Evolutionary conservation across 2,329 filamentous ascomycete species (phyloP), one percentile per base, ranked within the genome.

Genomic region (Hypoxylon sp.): DNA sequence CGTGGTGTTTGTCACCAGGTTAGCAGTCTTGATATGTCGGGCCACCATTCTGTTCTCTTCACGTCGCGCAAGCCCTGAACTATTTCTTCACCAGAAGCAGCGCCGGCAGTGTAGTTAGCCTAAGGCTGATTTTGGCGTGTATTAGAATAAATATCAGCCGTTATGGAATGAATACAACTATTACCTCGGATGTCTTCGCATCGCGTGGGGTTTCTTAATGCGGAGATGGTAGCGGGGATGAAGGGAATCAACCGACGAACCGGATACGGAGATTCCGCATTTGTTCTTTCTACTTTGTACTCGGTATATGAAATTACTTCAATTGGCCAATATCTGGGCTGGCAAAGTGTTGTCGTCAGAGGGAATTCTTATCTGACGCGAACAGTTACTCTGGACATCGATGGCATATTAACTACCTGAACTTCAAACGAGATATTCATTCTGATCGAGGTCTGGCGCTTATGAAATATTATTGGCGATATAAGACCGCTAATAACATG

Each of bases 11-110:
- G 68, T 64, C 56, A 65, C 55, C 2, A 73, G 63, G 23, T 55
- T 68, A 19, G 72, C 64, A 2, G 68, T 68, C 51, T 73, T 74
- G 46, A 74, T 60, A 58, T 72, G 70, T 43, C 71, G 64, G 25
- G 62, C 72, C 36, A 58, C 72, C 73, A 74, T 74, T 41, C n/a
- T 66, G 43, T 25, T 45, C 17, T 62, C 59, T 48, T 52, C 17
- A 5, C 13, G 19, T 2, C 38, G 41, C 45, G 9, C 6, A 30
- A 32, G 19, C 10, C 30, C 17, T 21, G 10, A 32, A 41, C 25
- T 23, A 41, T 41, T 21, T 43, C 23, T 28, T 28, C 1, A 7
- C 30, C 1, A 7, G 5, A 38, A n/a, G 11, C 9, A 21, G n/a
- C 36, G 2, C 45, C 9, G 13, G 25, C 23, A 14, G n/a, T 1